phyloP scores from a whole-genome alignment of 2,329 filamentous ascomycete genomes.

The Scedosporium aurantiacum region DNA sequence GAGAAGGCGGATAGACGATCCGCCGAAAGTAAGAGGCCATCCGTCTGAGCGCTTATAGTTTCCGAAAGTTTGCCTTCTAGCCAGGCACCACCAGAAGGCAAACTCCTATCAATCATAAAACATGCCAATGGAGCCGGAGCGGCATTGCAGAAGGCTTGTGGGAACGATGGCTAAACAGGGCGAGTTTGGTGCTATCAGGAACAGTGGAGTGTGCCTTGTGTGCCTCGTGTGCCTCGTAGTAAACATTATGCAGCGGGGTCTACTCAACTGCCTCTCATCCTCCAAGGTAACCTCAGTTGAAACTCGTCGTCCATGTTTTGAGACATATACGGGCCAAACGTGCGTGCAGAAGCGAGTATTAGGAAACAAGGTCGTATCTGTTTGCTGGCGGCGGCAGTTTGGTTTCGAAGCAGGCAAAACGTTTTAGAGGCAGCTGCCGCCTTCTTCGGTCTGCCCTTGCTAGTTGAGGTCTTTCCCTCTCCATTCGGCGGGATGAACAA shows the following conservation, averaged over 20 bases:
- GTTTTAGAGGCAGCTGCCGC: neutral
- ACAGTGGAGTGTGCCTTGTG: neutral
- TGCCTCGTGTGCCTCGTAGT: no score
- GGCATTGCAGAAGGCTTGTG: neutral
- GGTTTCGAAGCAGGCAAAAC: neutral
- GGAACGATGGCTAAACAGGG: neutral
- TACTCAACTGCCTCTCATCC: neutral
- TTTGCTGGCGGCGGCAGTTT: neutral
- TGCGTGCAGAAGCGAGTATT: neutral
- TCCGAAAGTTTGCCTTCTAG: neutral
- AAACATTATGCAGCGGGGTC: neutral
- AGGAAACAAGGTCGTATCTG: slow-evolving; percentile 1
- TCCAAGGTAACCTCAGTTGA: neutral
- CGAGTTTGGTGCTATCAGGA: neutral
- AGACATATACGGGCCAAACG: neutral
- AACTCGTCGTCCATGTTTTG: neutral
- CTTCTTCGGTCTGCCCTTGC: neutral
- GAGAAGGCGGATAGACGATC: neutral
- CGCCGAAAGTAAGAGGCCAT: slow-evolving; percentile 1
- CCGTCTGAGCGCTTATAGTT: neutral
- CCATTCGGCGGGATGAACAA: neutral
- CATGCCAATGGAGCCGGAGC: neutral
- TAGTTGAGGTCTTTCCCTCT: neutral
- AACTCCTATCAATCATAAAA: neutral
- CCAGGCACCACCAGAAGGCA: neutral